These are phyloP conservation scores for Fusarium continuum DNA, from an alignment of 2,329 filamentous ascomycete species.

Conservation along the genomic window DNA sequence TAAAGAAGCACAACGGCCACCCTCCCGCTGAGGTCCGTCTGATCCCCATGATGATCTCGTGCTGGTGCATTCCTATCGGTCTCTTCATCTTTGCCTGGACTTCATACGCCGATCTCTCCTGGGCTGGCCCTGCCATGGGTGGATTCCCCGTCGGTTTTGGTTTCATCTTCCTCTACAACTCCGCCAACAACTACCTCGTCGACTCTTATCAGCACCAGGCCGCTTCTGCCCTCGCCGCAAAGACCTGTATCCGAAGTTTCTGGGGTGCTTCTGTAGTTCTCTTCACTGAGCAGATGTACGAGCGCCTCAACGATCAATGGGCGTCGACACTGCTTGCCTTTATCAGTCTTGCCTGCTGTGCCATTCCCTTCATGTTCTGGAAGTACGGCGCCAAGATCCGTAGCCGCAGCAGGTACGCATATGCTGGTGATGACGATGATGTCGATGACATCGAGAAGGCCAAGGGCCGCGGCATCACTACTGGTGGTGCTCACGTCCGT, in stretches of 20 bases:
- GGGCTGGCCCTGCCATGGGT: conserved; percentile 77
- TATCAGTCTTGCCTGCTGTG: conserved; percentile 79
- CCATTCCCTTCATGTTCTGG: conserved; percentile 86
- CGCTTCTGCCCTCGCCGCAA: conserved; percentile 81
- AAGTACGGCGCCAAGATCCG: conserved; percentile 78
- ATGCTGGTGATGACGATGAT: conserved; percentile 62
- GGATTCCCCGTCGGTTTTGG: conserved; percentile 79
- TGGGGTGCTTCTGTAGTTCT: conserved; percentile 82
- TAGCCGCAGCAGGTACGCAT: conserved; percentile 76
- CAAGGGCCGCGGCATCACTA: conserved; percentile 34
- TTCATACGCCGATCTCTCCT: conserved; percentile 71
- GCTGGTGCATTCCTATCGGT: conserved; percentile 73
- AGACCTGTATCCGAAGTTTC: conserved; percentile 81
- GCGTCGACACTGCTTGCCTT: conserved; percentile 77
- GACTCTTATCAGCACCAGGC: conserved; percentile 75
- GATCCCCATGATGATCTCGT: conserved; percentile 82
- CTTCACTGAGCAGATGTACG: conserved; percentile 85
- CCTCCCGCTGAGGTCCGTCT: conserved; percentile 81
- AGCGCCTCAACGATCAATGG: conserved; percentile 77
- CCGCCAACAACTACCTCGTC: conserved; percentile 77
- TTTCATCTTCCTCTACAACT: conserved; percentile 86
- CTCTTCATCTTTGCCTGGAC: conserved; percentile 69
- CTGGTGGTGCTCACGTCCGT: conserved; percentile 38
- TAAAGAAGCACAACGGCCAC: conserved; percentile 70
- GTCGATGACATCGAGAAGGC: conserved; percentile 53